Evolutionary conservation across 176 grass and related monocot genomes (phyloP).

Genomic region (Triticum urartu): DNA sequence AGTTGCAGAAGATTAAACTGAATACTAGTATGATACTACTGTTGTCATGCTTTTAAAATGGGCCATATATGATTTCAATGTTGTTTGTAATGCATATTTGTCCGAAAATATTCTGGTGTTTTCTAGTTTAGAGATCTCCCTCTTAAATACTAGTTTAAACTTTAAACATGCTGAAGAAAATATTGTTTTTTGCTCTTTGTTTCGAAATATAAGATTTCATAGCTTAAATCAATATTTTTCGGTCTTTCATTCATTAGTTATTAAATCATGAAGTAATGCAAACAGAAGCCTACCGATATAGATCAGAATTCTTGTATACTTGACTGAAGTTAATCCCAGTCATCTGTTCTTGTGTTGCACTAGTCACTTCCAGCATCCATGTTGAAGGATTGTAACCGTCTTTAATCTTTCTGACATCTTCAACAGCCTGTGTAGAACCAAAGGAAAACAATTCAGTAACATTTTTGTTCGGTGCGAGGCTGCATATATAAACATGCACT

Average conservation of each 20-base stretch:
- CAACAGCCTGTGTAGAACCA: slow-evolving; percentile 41
- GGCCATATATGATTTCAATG: background rate
- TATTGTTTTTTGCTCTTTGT: background rate
- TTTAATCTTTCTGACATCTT: slow-evolving; percentile 72
- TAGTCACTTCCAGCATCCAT: slow-evolving; percentile 83
- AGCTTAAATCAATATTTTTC: background rate
- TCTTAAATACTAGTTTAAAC: background rate
- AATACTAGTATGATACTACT: background rate
- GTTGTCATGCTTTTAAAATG: background rate
- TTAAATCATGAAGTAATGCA: background rate
- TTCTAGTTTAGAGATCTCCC: slow-evolving; percentile 14
- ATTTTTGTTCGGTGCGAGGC: background rate
- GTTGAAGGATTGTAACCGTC: slow-evolving; percentile 89
- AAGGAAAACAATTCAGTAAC: background rate
- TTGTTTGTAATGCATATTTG: slow-evolving; percentile 10
- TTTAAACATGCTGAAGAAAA: background rate
- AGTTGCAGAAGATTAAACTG: background rate
- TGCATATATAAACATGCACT: background rate
- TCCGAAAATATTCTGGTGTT: slow-evolving; percentile 4
- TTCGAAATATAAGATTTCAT: background rate
- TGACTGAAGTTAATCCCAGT: slow-evolving; percentile 51
- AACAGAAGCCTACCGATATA: slow-evolving; percentile 44
- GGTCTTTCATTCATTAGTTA: background rate
- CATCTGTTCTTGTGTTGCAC: slow-evolving; percentile 54
- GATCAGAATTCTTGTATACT: slow-evolving; percentile 70